Conservation (phyloP, 768 basidiomycete genomes). For the Kwoniella dendrophila region DNA sequence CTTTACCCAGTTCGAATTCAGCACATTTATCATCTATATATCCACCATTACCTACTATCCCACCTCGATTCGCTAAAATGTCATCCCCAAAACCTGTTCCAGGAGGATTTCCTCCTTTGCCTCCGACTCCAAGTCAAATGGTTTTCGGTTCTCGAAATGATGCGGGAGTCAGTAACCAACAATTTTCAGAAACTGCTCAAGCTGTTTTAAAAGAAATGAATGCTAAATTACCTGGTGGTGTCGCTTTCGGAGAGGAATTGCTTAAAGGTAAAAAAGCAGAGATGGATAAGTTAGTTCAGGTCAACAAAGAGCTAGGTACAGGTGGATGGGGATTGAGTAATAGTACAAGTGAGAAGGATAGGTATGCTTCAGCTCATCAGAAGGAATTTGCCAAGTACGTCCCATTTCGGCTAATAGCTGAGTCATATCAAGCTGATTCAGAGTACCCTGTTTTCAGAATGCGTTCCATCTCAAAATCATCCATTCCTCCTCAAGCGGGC, state of each 20-base stretch:
- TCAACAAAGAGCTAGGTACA: conserved; percentile 31
- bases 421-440: not conserved
- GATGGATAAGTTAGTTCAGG: conserved; percentile 36
- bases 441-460: conserved; percentile 32
- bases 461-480: conserved; percentile 34
- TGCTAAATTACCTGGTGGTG: conserved; percentile 37
- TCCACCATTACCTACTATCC: conserved; percentile 39
- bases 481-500: conserved; percentile 2
- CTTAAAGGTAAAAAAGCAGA: conserved; percentile 45
- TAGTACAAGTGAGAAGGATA: conserved; percentile 22
- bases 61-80: conserved; percentile 10
- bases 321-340: conserved; percentile 36
- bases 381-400: conserved; percentile 51
- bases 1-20: conserved; percentile 21
- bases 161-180: conserved; percentile 30
- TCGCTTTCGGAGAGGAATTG: conserved; percentile 35
- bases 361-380: conserved; percentile 50
- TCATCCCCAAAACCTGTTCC: conserved; percentile 8
- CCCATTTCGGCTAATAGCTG: not conserved
- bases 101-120: conserved; percentile 18
- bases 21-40: conserved; percentile 38
- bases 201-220: conserved; percentile 50
- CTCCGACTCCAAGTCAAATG: conserved; percentile 6
- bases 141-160: conserved; percentile 24
- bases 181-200: conserved; percentile 46